Percentiles rank a stretch among this genome's conserved stretches.
Evolutionary conservation across 768 basidiomycete species (phyloP).

Genomic region (Leccinum barrowsii): DNA sequence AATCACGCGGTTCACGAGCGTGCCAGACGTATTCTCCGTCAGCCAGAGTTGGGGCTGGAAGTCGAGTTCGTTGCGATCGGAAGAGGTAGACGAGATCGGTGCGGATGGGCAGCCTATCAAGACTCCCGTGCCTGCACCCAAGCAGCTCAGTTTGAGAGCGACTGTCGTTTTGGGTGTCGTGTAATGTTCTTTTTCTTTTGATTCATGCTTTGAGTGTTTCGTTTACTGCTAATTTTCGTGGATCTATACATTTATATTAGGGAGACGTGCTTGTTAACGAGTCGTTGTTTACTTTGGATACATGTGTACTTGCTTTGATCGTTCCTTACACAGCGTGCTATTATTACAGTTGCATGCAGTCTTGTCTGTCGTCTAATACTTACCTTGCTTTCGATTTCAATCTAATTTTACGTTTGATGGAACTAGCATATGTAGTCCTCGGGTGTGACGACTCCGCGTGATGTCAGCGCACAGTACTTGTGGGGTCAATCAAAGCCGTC

Average conservation of each 20-base stretch:
- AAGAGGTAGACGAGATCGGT: conserved; percentile 43
- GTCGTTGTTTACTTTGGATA: not conserved
- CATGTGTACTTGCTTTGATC: not conserved
- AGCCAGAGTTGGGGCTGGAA: conserved; percentile 97
- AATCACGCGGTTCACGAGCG: conserved; percentile 79
- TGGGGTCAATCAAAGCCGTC: no score
- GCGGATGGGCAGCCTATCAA: conserved; percentile 32
- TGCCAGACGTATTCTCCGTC: conserved; percentile 80
- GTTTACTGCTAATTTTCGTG: not conserved
- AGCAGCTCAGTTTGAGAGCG: conserved; percentile 66
- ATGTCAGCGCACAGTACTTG: no score
- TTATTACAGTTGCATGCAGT: not conserved
- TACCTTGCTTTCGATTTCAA: no score
- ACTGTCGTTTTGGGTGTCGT: conserved; percentile 78
- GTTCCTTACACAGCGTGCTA: not conserved
- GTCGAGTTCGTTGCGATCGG: conserved; percentile 50
- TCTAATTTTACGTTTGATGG: no score
- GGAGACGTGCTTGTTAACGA: not conserved
- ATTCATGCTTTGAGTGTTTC: conserved; percentile 6
- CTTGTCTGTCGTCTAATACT: no score
- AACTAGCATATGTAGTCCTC: no score
- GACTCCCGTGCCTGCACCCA: conserved; percentile 28
- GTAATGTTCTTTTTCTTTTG: conserved; percentile 26
- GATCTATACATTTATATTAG: not conserved
- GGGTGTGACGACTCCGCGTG: conserved; percentile 9